A percentile compares a stretch with the other conserved stretches of the same genome.
phyloP scores from a whole-genome alignment of 768 basidiomycete species.

The Kwoniella newhampshirensis region DNA sequence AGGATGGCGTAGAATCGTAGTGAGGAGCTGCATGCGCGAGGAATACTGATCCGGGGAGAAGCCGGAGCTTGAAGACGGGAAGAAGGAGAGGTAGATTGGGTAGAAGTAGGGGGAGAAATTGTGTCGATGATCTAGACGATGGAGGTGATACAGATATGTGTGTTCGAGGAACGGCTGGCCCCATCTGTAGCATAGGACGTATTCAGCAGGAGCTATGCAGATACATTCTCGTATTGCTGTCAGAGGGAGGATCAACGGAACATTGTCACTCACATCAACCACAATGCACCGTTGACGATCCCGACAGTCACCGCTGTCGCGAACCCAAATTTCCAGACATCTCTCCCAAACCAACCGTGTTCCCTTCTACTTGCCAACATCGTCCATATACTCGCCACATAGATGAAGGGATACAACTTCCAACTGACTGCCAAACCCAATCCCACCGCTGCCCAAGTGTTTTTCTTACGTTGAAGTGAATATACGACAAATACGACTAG shows the following conservation, averaged over 20 bases:
- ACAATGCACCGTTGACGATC: constrained; percentile 65
- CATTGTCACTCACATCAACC: constrained; percentile 65
- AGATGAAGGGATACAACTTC: constrained; percentile 96
- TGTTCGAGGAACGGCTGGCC: constrained; percentile 87
- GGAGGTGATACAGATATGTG: constrained; percentile 88
- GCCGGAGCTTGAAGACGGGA: constrained; percentile 49
- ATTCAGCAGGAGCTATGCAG: neutral
- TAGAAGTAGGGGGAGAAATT: constrained; percentile 99
- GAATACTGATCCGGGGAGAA: neutral
- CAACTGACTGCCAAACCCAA: constrained; percentile 85
- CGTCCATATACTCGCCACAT: constrained; percentile 74
- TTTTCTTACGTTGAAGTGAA: constrained; percentile 55
- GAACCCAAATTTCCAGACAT: constrained; percentile 63
- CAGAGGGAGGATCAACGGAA: neutral
- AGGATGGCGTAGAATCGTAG: constrained; percentile 61
- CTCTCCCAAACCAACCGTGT: constrained; percentile 53
- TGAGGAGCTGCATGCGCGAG: neutral
- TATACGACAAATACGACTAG: constrained; percentile 72
- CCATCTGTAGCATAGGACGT: constrained; percentile 67
- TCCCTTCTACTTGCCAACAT: constrained; percentile 33
- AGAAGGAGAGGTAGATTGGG: constrained; percentile 83
- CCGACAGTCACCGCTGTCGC: constrained; percentile 71
- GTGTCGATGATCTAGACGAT: constrained; percentile 91
- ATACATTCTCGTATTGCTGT: neutral
- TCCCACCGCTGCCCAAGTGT: constrained; percentile 67